Evolutionary conservation across 305 asterid species (phyloP).

Genomic region (Ilex paraguariensis): DNA sequence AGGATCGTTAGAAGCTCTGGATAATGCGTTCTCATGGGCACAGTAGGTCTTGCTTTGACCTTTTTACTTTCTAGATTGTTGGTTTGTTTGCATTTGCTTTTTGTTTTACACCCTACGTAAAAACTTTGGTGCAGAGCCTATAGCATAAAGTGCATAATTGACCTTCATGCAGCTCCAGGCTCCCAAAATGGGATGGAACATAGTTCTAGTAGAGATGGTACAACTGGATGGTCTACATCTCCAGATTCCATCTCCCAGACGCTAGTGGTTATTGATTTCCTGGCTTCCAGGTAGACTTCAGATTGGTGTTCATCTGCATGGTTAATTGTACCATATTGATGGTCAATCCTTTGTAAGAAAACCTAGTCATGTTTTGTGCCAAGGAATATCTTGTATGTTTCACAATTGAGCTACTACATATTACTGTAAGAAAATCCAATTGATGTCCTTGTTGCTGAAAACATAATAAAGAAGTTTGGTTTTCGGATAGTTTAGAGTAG

Average conservation of each 20-base stretch:
- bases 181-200: conserved; percentile 63
- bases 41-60: conserved; percentile 39
- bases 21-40: conserved; percentile 81
- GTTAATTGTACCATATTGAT: no score
- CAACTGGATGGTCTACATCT: conserved; percentile 66
- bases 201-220: conserved; percentile 81
- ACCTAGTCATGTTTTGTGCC: no score
- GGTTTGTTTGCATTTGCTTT: no score
- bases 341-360: no score
- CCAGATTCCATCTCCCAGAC: conserved; percentile 44
- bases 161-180: conserved; percentile 81
- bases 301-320: no score
- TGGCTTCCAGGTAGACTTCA: conserved; percentile 58
- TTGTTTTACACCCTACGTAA: background rate
- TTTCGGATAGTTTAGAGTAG: no score
- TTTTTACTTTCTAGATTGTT: background rate
- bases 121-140: conserved; percentile 41
- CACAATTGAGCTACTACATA: no score
- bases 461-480: no score
- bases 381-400: background rate
- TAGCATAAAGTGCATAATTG: conserved; percentile 66
- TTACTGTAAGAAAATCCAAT: no score
- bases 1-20: conserved; percentile 69
- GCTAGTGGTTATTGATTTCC: conserved; percentile 55
- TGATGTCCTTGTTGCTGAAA: no score